These are phyloP conservation scores for Lathyrus oleraceus DNA, from an alignment of 306 rosid genomes.

Conservation along the genomic window DNA sequence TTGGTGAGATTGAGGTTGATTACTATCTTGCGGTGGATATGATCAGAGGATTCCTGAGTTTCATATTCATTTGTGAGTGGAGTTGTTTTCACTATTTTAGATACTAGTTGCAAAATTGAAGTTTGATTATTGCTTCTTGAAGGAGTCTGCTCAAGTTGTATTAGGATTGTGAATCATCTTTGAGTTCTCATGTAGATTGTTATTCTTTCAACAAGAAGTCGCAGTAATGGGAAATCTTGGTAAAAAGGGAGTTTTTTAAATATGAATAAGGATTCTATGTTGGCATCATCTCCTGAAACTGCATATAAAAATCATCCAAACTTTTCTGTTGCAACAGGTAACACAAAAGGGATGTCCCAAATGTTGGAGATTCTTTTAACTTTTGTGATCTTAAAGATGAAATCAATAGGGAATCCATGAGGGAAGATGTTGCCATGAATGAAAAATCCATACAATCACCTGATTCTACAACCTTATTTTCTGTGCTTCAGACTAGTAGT, in stretches of 20 bases:
- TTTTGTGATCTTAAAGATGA: conserved; percentile 41
- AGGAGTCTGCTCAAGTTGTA: too few species aligned
- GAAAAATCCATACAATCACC: conserved; percentile 43
- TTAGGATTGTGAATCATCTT: too few species aligned
- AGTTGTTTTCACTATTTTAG: too few species aligned
- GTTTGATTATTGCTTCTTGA: too few species aligned
- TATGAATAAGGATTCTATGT: conserved; percentile 38
- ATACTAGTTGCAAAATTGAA: too few species aligned
- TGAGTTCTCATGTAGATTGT: too few species aligned
- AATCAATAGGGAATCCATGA: conserved; percentile 41
- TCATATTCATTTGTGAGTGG: too few species aligned
- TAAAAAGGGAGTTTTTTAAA: conserved; percentile 38
- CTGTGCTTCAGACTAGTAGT: conserved; percentile 33
- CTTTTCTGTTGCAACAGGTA: conserved; percentile 42
- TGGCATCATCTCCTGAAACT: conserved; percentile 40
- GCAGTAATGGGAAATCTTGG: conserved; percentile 57
- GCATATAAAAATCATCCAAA: conserved; percentile 56
- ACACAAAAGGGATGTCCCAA: conserved; percentile 29
- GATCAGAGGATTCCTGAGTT: too few species aligned
- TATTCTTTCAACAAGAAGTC: conserved; percentile 86
- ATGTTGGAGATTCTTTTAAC: conserved; percentile 48
- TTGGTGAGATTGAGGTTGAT: too few species aligned
- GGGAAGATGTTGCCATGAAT: conserved; percentile 45
- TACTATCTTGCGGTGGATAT: too few species aligned
- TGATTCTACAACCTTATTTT: conserved; percentile 44